Percentiles rank a stretch among this genome's conserved stretches.
These are phyloP conservation scores for Kickxella alabastrina DNA, from an alignment of 192 early-diverging fungal species.

Conservation along the genomic window DNA sequence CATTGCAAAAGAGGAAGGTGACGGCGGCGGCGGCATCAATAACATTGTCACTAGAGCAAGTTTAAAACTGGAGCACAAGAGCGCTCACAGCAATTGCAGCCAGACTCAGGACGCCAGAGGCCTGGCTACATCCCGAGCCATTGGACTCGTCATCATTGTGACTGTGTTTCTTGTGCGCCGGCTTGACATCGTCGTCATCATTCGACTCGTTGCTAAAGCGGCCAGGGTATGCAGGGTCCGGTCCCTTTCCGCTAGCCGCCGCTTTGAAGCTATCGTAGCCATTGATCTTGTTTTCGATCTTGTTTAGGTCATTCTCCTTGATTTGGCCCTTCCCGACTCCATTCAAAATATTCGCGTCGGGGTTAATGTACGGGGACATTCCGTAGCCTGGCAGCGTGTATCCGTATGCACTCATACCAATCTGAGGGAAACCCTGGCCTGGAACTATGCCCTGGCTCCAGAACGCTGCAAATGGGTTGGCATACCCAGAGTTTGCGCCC, in stretches of 20 bases:
- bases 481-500: constrained; percentile 14
- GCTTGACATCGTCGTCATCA: no score
- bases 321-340: constrained; percentile 39
- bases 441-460: constrained; percentile 45
- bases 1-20: no score
- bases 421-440: constrained; percentile 41
- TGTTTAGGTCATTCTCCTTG: constrained; percentile 27
- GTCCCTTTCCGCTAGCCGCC: background rate
- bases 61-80: no score
- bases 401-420: constrained; percentile 49
- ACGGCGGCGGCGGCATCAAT: no score
- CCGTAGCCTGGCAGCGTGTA: constrained; percentile 40
- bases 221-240: constrained; percentile 37
- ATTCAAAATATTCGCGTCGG: constrained; percentile 32
- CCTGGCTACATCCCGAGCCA: no score
- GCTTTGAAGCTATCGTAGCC: constrained; percentile 21
- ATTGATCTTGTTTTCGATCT: constrained; percentile 24
- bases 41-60: no score
- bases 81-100: no score
- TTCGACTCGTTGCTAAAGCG: constrained; percentile 24
- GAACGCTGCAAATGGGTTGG: constrained; percentile 35
- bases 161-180: no score
- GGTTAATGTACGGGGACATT: constrained; percentile 16
- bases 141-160: no score
- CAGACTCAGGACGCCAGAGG: no score